These are phyloP conservation scores for Magnusiomyces sp. DNA, from an alignment of 1,139 yeast genomes.

Conservation along the genomic window DNA sequence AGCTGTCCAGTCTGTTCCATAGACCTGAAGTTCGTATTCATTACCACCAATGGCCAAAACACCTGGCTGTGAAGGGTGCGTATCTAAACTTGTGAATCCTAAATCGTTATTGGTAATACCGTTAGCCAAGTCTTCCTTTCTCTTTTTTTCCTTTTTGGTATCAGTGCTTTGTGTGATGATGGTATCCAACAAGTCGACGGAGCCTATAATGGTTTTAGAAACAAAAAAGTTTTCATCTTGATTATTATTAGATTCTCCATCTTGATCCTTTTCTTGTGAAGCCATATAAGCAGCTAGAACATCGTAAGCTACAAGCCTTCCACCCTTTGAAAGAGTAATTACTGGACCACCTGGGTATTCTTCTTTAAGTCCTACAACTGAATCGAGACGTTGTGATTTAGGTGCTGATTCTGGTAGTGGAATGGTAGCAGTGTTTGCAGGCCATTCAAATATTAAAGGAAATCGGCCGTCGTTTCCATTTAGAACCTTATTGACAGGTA, in stretches of 20 bases:
- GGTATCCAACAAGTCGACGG: too few relatives aligned
- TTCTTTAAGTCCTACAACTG: conserved; percentile 24
- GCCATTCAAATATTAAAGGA: conserved; percentile 5
- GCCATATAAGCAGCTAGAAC: conserved; percentile 2
- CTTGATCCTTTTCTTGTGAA: background rate
- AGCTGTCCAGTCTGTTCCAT: conserved; percentile 12
- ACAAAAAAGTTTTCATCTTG: background rate
- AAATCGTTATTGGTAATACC: too few relatives aligned
- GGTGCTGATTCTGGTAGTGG: conserved; percentile 4
- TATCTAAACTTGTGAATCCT: conserved; percentile 3
- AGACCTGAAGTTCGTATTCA: conserved; percentile 36
- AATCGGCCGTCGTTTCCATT: conserved; percentile 1
- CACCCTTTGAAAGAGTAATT: conserved; percentile 19
- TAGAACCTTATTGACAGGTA: background rate
- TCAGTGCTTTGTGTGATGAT: too few relatives aligned
- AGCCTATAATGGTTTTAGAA: too few relatives aligned
- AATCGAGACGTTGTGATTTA: conserved; percentile 20
- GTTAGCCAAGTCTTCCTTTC: too few relatives aligned
- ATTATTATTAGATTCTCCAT: background rate
- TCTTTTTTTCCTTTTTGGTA: too few relatives aligned
- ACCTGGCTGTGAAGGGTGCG: conserved; percentile 12
- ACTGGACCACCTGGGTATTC: conserved; percentile 6
- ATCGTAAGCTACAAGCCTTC: conserved; percentile 24
- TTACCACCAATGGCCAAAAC: conserved; percentile 38
- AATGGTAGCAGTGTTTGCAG: conserved; percentile 3